Conservation (phyloP, 805 yeast species). For the Nakazawaea siamensis region DNA sequence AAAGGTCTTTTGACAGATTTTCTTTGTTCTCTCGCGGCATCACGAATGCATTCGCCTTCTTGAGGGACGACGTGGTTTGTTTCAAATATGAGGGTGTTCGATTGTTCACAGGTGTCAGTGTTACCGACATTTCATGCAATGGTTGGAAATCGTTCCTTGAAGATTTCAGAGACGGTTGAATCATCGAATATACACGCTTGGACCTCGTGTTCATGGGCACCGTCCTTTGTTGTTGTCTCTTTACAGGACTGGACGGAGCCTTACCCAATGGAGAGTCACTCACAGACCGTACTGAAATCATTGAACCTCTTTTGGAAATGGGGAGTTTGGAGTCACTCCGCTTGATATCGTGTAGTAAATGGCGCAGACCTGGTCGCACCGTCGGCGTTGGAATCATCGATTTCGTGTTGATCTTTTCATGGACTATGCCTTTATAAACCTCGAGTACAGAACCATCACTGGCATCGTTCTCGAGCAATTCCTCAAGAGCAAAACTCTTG, state of each 20-base stretch:
- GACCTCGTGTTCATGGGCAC: no score
- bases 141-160: background rate
- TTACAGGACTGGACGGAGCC: no score
- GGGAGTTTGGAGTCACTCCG: slow-evolving; percentile 5
- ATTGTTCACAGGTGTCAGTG: background rate
- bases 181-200: slow-evolving; percentile 3
- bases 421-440: slow-evolving; percentile 6
- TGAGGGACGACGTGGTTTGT: slow-evolving; percentile 8
- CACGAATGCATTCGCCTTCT: no score
- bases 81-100: slow-evolving; percentile 7
- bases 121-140: background rate
- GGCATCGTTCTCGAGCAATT: slow-evolving; percentile 1
- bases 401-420: slow-evolving; percentile 5
- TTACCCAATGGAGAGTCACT: slow-evolving; percentile 10
- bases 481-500: slow-evolving; percentile 5
- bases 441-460: slow-evolving; percentile 3
- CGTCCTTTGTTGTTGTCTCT: no score
- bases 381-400: slow-evolving; percentile 8
- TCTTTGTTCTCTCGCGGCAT: slow-evolving; percentile 9
- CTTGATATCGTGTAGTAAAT: background rate
- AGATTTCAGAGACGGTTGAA: slow-evolving; percentile 1
- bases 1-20: no score
- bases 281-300: slow-evolving; percentile 3
- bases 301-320: background rate
- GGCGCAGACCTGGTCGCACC: background rate